phyloP scores from a whole-genome alignment of 1,284 basidiomycete genomes.

The Tilletia indica region DNA sequence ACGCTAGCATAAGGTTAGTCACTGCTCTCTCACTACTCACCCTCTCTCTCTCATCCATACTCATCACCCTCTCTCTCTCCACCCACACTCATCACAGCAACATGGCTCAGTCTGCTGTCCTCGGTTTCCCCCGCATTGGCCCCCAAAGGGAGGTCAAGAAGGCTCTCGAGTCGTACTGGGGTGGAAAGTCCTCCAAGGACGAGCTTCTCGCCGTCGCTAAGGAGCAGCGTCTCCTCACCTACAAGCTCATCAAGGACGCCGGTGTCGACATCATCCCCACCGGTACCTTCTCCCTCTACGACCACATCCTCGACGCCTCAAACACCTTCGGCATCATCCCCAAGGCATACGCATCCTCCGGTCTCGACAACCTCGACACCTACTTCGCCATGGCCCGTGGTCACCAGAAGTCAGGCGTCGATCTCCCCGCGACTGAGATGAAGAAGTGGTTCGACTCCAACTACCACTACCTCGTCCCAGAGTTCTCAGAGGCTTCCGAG shows the following conservation, averaged over 20 bases:
- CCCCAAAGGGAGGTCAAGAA: constrained; percentile 98
- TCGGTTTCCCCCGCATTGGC: constrained; percentile 97
- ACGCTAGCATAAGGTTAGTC: background rate
- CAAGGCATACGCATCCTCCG: constrained; percentile 84
- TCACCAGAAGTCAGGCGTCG: constrained; percentile 84
- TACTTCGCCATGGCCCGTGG: constrained; percentile 94
- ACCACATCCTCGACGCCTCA: constrained; percentile 97
- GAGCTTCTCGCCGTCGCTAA: constrained; percentile 86
- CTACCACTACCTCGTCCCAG: constrained; percentile 99
- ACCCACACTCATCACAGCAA: background rate
- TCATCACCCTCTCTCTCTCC: background rate
- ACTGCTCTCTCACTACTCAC: background rate
- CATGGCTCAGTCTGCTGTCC: constrained; percentile 48
- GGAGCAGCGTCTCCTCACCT: constrained; percentile 84
- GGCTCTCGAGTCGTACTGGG: constrained; percentile 80
- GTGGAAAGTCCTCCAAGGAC: constrained; percentile 81
- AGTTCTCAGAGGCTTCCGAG: constrained; percentile 84
- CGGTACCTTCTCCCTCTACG: constrained; percentile 97
- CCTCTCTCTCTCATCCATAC: constrained; percentile 6
- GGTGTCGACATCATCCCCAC: constrained; percentile 91
- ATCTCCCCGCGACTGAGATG: constrained; percentile 98
- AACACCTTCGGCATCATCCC: constrained; percentile 96
- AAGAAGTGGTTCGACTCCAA: constrained; percentile 99
- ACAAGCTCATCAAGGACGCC: constrained; percentile 80
- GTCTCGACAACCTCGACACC: constrained; percentile 85